Percentiles rank a stretch among this genome's conserved stretches.
Conservation (phyloP, 2,329 filamentous ascomycete genomes). For the Cladosporium sp. region DNA sequence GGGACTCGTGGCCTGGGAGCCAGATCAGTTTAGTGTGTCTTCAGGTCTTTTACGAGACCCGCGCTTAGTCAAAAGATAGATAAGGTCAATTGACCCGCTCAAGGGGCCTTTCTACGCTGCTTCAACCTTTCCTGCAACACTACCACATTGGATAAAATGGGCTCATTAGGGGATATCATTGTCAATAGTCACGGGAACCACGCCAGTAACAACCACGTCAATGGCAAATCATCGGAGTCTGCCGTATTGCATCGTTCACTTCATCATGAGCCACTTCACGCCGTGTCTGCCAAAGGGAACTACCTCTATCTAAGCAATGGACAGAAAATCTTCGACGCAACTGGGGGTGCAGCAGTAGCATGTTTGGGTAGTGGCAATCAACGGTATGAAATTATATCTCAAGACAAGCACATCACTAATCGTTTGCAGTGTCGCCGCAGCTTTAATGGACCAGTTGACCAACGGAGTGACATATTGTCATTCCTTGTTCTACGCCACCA, state of each 20-base stretch:
- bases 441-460: constrained; percentile 55
- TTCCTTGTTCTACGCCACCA: constrained; percentile 55
- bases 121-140: neutral
- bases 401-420: constrained; percentile 3
- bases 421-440: constrained; percentile 47
- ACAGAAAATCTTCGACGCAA: constrained; percentile 64
- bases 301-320: constrained; percentile 54
- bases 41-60: neutral
- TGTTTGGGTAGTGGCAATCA: constrained; percentile 65
- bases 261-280: constrained; percentile 43
- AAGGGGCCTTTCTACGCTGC: neutral
- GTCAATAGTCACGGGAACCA: neutral
- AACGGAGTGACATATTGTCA: constrained; percentile 56
- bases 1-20: neutral
- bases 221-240: constrained; percentile 14
- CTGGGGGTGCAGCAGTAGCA: constrained; percentile 68
- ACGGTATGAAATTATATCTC: constrained; percentile 32
- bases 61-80: neutral
- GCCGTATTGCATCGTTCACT: constrained; percentile 52
- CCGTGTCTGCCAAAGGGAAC: constrained; percentile 47
- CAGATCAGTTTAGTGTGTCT: neutral
- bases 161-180: neutral
- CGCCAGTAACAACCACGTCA: neutral
- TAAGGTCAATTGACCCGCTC: neutral
- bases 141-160: neutral